Conservation (phyloP, 2,329 filamentous ascomycete species). For the Chrysosphaeria jannelii region DNA sequence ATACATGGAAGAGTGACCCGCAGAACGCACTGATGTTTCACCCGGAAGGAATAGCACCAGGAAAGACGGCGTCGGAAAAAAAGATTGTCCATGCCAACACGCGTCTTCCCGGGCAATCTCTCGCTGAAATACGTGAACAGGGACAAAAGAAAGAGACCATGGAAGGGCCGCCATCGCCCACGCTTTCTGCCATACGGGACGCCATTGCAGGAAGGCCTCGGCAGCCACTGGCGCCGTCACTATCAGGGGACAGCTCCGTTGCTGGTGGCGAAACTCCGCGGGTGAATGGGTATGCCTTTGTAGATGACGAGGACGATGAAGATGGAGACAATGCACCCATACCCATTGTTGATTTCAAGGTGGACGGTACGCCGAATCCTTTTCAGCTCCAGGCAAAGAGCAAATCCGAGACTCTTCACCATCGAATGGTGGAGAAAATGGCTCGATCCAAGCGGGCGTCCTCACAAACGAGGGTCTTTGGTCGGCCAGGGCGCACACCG, state of each 20-base stretch:
- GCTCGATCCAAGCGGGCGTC: slow-evolving; percentile 38
- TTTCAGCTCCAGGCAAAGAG: slow-evolving; percentile 53
- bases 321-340: slow-evolving; percentile 11
- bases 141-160: too few relatives aligned
- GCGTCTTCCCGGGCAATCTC: slow-evolving; percentile 27
- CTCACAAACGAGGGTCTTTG: slow-evolving; percentile 16
- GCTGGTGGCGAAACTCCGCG: slow-evolving; percentile 49
- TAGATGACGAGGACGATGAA: slow-evolving; percentile 39
- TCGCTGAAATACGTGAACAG: too few relatives aligned
- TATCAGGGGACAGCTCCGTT: slow-evolving; percentile 1
- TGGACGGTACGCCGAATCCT: slow-evolving; percentile 38
- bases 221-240: slow-evolving; percentile 27
- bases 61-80: slow-evolving; percentile 49
- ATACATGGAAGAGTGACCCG: slow-evolving; percentile 44
- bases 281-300: slow-evolving; percentile 82
- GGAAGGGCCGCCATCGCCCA: slow-evolving; percentile 50
- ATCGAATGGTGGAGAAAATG: slow-evolving; percentile 62
- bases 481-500: slow-evolving; percentile 41
- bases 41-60: slow-evolving; percentile 37
- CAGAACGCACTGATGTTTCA: slow-evolving; percentile 72
- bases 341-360: slow-evolving; percentile 24
- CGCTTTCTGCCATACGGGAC: slow-evolving; percentile 55
- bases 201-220: slow-evolving; percentile 49
- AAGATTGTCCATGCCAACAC: slow-evolving; percentile 62
- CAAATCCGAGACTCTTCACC: slow-evolving; percentile 51